These are phyloP conservation scores for Plantago coronopus DNA, from an alignment of 305 asterid species.

Conservation along the genomic window DNA sequence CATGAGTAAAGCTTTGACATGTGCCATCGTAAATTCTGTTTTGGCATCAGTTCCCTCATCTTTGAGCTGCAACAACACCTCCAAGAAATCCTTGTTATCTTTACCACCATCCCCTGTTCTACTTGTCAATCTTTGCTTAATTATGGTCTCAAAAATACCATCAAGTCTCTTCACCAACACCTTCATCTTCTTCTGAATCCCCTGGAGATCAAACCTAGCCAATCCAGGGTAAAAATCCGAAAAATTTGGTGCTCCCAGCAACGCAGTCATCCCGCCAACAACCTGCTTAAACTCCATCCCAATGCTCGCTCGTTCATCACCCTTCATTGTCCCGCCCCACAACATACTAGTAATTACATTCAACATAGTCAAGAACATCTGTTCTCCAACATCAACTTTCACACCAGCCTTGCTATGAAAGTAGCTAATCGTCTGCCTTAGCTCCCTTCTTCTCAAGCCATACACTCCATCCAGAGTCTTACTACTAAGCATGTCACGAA, in stretches of 20 bases:
- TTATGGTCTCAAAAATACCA: conserved; percentile 47
- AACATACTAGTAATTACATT: conserved; percentile 70
- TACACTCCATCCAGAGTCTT: conserved; percentile 45
- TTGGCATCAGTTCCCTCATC: conserved; percentile 42
- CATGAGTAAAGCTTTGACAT: conserved; percentile 73
- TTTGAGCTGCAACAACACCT: conserved; percentile 47
- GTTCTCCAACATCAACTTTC: conserved; percentile 54
- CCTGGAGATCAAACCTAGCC: conserved; percentile 64
- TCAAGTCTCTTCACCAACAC: conserved; percentile 41
- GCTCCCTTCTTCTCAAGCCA: conserved; percentile 35
- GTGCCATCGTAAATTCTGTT: conserved; percentile 49
- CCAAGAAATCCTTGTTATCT: conserved; percentile 51
- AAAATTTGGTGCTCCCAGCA: conserved; percentile 53
- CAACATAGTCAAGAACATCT: conserved; percentile 49
- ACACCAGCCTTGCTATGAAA: conserved; percentile 28
- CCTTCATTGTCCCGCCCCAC: conserved; percentile 71
- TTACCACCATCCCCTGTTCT: conserved; percentile 8
- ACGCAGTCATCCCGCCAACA: conserved; percentile 43
- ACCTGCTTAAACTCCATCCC: conserved; percentile 57
- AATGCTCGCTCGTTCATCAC: conserved; percentile 41
- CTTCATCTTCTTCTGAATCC: conserved; percentile 46
- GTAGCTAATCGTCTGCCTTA: conserved; percentile 36
- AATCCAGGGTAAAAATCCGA: conserved; percentile 65
- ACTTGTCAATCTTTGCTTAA: conserved; percentile 41
- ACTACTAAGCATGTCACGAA: conserved; percentile 50